Evolutionary conservation across 116 monocot species (phyloP).

Genomic region (Zostera marina): DNA sequence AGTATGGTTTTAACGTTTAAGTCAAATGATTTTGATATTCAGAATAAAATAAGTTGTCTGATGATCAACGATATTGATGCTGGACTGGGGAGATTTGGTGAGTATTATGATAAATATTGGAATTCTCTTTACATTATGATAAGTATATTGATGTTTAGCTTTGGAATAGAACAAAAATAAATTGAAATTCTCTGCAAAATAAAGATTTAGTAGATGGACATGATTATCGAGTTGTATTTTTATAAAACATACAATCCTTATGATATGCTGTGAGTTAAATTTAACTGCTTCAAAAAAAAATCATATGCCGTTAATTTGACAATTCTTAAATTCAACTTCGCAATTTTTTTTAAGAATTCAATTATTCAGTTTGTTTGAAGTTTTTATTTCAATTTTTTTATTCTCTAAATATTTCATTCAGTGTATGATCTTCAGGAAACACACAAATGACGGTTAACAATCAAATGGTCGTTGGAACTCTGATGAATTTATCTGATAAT

Average conservation of each 20-base stretch:
- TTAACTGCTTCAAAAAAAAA: too few species aligned
- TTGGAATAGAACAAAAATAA: neutral
- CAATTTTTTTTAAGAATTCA: too few species aligned
- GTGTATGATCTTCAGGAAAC: slow-evolving; percentile 35
- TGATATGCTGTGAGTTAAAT: too few species aligned
- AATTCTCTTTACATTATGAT: too few species aligned
- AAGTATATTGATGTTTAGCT: neutral
- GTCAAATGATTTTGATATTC: slow-evolving; percentile 5
- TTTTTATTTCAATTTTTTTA: too few species aligned
- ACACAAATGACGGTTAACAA: slow-evolving; percentile 96
- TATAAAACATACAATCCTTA: too few species aligned
- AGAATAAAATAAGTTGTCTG: slow-evolving; percentile 88
- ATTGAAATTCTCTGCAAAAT: neutral
- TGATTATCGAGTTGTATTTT: too few species aligned
- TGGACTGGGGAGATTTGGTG: slow-evolving; percentile 87
- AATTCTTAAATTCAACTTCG: too few species aligned
- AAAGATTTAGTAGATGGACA: too few species aligned
- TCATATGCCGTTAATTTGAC: too few species aligned
- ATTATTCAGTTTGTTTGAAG: too few species aligned
- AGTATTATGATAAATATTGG: too few species aligned
- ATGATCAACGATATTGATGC: slow-evolving; percentile 95
- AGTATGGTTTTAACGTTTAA: neutral
- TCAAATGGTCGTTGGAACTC: slow-evolving; percentile 83
- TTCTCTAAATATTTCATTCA: neutral
- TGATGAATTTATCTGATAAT: slow-evolving; percentile 87